Percentiles rank a stretch among this genome's conserved stretches.
phyloP scores from a whole-genome alignment of 73 alveolate species.

The Effrenium voratum region DNA sequence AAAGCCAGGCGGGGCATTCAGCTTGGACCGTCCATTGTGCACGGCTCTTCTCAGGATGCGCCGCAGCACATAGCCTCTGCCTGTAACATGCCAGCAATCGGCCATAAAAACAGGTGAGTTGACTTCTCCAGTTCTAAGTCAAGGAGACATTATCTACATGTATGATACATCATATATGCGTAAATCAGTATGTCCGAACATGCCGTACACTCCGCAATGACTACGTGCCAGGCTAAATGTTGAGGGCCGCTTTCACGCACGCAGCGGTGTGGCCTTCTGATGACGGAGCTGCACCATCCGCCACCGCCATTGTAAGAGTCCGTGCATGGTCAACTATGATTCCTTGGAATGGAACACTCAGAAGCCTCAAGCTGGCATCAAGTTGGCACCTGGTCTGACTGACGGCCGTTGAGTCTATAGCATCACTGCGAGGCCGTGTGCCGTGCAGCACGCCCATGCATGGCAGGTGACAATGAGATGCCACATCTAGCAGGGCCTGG shows the following conservation, averaged over 20 bases:
- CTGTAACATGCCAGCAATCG: neutral
- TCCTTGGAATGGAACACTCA: too few species aligned
- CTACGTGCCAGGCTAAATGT: too few species aligned
- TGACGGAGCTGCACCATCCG: conserved; percentile 89
- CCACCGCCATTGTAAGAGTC: conserved; percentile 79
- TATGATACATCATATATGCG: too few species aligned
- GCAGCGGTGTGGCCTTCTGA: conserved; percentile 36
- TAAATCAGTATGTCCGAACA: neutral
- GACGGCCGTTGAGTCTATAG: neutral
- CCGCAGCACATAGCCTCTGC: conserved; percentile 88
- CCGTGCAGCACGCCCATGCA: too few species aligned
- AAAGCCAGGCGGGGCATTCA: conserved; percentile 87
- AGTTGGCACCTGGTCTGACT: neutral
- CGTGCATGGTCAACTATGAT: conserved; percentile 87
- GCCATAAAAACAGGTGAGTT: neutral
- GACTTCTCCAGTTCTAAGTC: too few species aligned
- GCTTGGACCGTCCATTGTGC: conserved; percentile 89
- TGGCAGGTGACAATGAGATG: too few species aligned
- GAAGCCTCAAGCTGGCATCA: too few species aligned
- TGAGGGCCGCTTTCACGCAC: too few species aligned
- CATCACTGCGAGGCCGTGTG: too few species aligned
- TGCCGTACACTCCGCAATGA: neutral
- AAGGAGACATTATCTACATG: too few species aligned
- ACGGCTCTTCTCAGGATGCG: conserved; percentile 93
- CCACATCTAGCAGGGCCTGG: too few species aligned